Base-by-base conservation (phyloP, 257 asterid genomes). In the Primulina eburnea region DNA sequence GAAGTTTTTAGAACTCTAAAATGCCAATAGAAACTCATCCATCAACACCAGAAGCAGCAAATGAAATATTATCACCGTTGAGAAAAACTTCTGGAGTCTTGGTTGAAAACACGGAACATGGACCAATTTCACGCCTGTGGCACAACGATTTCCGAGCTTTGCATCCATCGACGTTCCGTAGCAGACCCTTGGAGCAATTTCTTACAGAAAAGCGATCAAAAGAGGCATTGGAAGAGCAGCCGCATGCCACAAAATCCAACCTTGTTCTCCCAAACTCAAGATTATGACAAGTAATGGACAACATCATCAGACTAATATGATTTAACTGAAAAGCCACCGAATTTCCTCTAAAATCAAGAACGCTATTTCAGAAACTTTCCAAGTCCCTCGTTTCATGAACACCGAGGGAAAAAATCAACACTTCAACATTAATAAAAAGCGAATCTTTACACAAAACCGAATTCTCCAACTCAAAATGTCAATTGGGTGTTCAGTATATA, bases 271-370 rank as follows among this genome's bases (percentile, higher is more conserved):
- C 89, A 69, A 89, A 80, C 74, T 86, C 92, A 65, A 91, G 84
- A 81, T 80, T 90, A 73, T 82, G 85, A 76, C 86, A 85, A 73
- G 87, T 76, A 81, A 88, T 82, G 24, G 96, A 87, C 90, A 79
- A 88, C 97, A 90, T 90, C 75, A 62, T 88, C 43, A 58, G 20
- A 59, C 29, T 6, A 17, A 66, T 8, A 16, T 52, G 24, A 24
- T 10, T 10, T 58, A 59, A 18, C 33, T 40, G 20, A 20, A 57
- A 67, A 71, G 70, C 29, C 50, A 40, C 76, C 62, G 84, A 50
- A 26, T 57, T 64, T 57, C 35, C 62, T 18, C 55, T 20, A 21
- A 70, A 85, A 60, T 47, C 76, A 79, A 78, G 69, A 85, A 55
- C 84, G 85, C 84, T 80, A 69, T 76, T 24, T 86, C 87, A 74